Base-by-base conservation (phyloP, 805 yeast species). In the Kurtzmaniella fragi region DNA sequence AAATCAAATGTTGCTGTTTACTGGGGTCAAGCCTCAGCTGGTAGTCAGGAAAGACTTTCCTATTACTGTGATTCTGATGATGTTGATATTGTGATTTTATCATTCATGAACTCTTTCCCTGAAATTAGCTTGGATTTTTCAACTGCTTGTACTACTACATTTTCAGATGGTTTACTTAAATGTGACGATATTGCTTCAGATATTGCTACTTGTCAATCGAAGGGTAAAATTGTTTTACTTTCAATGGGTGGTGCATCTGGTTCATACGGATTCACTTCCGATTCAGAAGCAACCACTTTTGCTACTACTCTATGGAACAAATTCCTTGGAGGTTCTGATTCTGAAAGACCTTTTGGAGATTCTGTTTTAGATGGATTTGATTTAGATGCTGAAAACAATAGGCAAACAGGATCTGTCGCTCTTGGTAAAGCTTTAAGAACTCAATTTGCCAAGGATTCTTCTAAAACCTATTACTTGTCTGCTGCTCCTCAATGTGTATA, bases 21-120 rank as follows among this genome's bases (percentile, higher is more conserved):
- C 63, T 88, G 96, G 96, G 96, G 96, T 39, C 95, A 88, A 62
- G 76, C 77, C 50, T 78, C 91, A 12, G 80, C 75, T 9, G 50
- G 54, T 3, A 34, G 49, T 34, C 80, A 77, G 49, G 62, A 64
- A 40, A 35, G 55, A 17, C 52, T 68, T 48, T 47, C 49, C 29
- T 39, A 56, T 35, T 86, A 86, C 67, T 88, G 96, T 70, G 66
- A 70, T 42, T 70, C 78, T 37, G 75, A 77, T 40, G 72, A 78
- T 35, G 88, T 85, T 17, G 95, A 86, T 50, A 78, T 85, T 38
- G 68, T 83, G 41, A 54, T 89, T 10, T 54, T 89, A 27, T 76
- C 96, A 1, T 90, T 90, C 62, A 59, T 89, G 53, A 62, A 73
- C 40, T 59, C 65, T 10, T 89, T 83, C 61, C 82, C 88, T 4